phyloP scores from a whole-genome alignment of 2,329 filamentous ascomycete genomes.

The Achaetomium macrosporum region DNA sequence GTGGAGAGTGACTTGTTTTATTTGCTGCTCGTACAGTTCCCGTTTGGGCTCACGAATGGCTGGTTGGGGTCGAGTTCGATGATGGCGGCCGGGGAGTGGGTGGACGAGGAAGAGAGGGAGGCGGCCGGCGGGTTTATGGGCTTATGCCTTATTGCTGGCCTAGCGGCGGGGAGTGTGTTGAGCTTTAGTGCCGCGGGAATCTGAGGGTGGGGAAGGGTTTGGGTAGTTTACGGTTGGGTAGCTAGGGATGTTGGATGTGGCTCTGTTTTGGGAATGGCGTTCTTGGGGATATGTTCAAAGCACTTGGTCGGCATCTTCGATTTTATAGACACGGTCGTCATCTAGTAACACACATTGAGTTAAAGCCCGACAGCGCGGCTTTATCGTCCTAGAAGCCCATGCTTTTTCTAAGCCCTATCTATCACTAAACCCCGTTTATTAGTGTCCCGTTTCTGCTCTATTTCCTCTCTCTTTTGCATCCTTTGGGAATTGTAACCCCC shows the following conservation, averaged over 20 bases:
- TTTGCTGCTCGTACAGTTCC: conserved; percentile 71
- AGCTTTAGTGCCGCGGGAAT: conserved; percentile 68
- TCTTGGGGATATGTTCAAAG: too few species aligned
- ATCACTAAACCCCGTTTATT: too few species aligned
- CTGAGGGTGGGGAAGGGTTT: conserved; percentile 1
- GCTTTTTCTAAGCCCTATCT: too few species aligned
- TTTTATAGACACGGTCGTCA: too few species aligned
- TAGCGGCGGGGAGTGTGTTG: conserved; percentile 79
- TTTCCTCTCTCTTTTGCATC: background rate
- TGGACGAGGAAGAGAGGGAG: conserved; percentile 76
- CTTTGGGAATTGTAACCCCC: background rate
- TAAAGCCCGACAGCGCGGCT: too few species aligned
- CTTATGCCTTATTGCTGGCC: conserved; percentile 75
- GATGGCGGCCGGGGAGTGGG: conserved; percentile 82
- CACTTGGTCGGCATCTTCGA: too few species aligned
- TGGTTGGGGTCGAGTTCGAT: conserved; percentile 84
- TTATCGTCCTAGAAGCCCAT: too few species aligned
- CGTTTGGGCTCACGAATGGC: conserved; percentile 81
- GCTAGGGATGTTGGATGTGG: background rate
- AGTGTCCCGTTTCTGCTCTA: too few species aligned
- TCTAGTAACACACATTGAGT: too few species aligned
- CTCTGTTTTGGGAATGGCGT: background rate
- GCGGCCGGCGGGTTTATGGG: conserved; percentile 93
- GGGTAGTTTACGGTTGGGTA: background rate
- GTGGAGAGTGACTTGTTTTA: conserved; percentile 85